Base-by-base conservation (phyloP, 2,329 filamentous ascomycete genomes). In the Mollisia scopiformis region DNA sequence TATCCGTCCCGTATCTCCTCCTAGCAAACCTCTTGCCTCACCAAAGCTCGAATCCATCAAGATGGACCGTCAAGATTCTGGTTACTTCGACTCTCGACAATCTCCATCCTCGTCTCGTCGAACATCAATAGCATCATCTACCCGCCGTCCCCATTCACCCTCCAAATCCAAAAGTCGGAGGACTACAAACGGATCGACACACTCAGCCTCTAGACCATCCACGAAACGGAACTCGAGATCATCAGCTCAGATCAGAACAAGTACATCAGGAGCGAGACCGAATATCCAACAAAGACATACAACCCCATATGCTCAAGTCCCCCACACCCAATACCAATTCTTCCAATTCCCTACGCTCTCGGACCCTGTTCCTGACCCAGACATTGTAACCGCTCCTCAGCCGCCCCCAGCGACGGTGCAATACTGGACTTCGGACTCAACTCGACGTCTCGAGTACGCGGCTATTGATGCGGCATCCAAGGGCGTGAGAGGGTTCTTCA, bases 371-470 rank as follows among this genome's bases (percentile, higher is more conserved):
- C 19, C 27, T 51, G 55, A 33, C 58, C 41, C 41, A 46, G 11
- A 46, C 41, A 8, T 28, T 54, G 50, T 21, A 33, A n/a, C 73
- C 75, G 76, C 3, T 82, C 47, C 33, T 4, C n/a, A 55, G 19
- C 47, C 57, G 4, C 85, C 84, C 13, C 83, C 83, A 3, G 80
- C 82, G 66, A 88, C 86, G 2, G 84, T 84, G 1, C 84, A 88
- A 69, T 89, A 88, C 74, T 89, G 86, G 86, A 88, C 85, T 1
- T 88, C 84, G 68, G 84, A 88, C 69, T 79, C 79, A 56, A 88
- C 86, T 0, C 80, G 86, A 3, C 79, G 85, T 11, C 78, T 88
- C 3, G 86, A 89, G 75, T 89, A 89, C 67, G 86, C 85, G 0
- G 86, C 86, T 58, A 89, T 89, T 41, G 86, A 89, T 53, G 85